Percentiles rank a stretch among this genome's conserved stretches.
These are phyloP conservation scores for Trichocladium uniseriatum DNA, from an alignment of 495 filamentous ascomycete genomes.

Conservation along the genomic window DNA sequence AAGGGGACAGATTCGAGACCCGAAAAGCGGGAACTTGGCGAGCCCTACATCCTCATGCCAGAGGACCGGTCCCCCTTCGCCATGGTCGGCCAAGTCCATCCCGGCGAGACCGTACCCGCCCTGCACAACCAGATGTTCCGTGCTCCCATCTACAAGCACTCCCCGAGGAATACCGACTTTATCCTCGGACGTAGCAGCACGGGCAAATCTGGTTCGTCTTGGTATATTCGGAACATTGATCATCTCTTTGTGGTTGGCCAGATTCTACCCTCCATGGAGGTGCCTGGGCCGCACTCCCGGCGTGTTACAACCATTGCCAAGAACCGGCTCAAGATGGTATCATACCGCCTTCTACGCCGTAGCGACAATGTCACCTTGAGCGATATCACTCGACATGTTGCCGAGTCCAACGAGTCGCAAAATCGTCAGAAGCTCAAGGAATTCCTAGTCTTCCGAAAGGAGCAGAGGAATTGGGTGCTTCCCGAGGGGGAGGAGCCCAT, in stretches of 20 bases:
- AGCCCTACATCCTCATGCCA: conserved; percentile 73
- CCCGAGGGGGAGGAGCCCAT: conserved; percentile 59
- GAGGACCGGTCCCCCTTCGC: conserved; percentile 94
- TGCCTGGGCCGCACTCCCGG: conserved; percentile 85
- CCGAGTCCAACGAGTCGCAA: conserved; percentile 83
- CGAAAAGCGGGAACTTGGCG: conserved; percentile 56
- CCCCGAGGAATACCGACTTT: conserved; percentile 71
- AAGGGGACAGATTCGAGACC: conserved; percentile 57
- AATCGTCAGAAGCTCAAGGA: conserved; percentile 95
- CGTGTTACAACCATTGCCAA: conserved; percentile 92
- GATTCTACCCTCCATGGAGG: conserved; percentile 79
- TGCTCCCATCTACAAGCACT: conserved; percentile 85
- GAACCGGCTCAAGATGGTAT: conserved; percentile 90
- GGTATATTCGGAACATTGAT: conserved; percentile 79
- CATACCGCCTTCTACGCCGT: conserved; percentile 73
- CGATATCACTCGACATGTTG: conserved; percentile 80
- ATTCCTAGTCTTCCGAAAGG: conserved; percentile 80
- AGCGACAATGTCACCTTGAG: conserved; percentile 59
- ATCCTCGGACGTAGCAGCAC: conserved; percentile 74
- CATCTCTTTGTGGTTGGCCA: conserved; percentile 86
- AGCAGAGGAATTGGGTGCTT: conserved; percentile 75
- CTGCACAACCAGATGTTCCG: conserved; percentile 93
- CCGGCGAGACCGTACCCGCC: conserved; percentile 79
- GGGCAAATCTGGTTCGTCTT: conserved; percentile 59
- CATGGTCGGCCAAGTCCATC: conserved; percentile 85